Conservation (phyloP, 768 basidiomycete species). For the Boletus sensibilis region DNA sequence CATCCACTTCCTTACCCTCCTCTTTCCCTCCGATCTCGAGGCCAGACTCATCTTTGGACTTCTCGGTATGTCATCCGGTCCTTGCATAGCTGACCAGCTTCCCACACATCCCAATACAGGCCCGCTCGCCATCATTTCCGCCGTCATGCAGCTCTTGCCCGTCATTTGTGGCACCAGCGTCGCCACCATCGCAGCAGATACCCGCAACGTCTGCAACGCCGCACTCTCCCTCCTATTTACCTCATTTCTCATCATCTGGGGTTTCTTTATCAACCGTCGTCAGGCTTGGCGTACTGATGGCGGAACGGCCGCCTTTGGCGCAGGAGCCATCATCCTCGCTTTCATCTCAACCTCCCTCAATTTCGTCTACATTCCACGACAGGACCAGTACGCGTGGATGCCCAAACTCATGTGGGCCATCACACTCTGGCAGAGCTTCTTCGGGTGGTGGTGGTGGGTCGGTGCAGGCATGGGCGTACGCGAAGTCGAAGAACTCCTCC, state of each 20-base stretch:
- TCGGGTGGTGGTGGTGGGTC: conserved; percentile 99
- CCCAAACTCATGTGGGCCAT: conserved; percentile 87
- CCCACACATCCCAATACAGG: conserved; percentile 39
- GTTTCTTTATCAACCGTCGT: conserved; percentile 80
- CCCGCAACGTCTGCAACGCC: conserved; percentile 94
- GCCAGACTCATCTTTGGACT: conserved; percentile 80
- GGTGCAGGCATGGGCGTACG: conserved; percentile 83
- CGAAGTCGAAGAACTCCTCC: conserved; percentile 65
- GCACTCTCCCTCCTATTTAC: conserved; percentile 96
- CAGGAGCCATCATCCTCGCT: conserved; percentile 80
- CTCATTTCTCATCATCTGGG: conserved; percentile 87
- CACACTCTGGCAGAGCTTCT: conserved; percentile 94
- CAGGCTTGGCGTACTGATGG: conserved; percentile 97
- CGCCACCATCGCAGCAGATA: conserved; percentile 60
- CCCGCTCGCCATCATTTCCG: conserved; percentile 82
- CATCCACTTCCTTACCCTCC: conserved; percentile 93
- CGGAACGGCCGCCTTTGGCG: conserved; percentile 92
- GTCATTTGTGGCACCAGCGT: conserved; percentile 43
- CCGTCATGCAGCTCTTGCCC: conserved; percentile 80
- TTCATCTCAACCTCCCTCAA: conserved; percentile 81
- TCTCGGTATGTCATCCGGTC: conserved; percentile 54
- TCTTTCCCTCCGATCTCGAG: conserved; percentile 91
- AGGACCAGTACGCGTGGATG: conserved; percentile 90
- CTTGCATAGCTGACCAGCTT: not conserved
- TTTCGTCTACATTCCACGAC: conserved; percentile 79